A percentile compares a stretch with the other conserved stretches of the same genome.
Evolutionary conservation across 2,329 filamentous ascomycete genomes (phyloP).

Genomic region (Cercospora zeae-maydis): DNA sequence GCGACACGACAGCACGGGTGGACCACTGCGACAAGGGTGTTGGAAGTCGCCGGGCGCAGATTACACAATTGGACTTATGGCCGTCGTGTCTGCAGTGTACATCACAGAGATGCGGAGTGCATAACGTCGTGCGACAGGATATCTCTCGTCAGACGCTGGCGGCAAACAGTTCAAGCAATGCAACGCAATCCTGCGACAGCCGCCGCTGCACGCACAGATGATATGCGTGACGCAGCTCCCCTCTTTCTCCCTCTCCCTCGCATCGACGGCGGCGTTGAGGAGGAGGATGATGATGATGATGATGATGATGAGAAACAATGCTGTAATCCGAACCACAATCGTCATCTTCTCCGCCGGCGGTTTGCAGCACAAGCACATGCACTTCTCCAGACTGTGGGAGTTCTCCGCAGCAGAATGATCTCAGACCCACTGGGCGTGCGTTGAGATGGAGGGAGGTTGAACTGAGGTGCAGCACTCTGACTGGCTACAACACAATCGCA

Average conservation of each 20-base stretch:
- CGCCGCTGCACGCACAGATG: not conserved
- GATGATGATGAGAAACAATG: constrained; percentile 7
- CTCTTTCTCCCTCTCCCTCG: too few relatives aligned
- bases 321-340: constrained; percentile 2
- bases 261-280: too few relatives aligned
- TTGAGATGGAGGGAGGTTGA: constrained; percentile 11
- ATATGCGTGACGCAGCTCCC: not conserved
- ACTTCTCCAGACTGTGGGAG: constrained; percentile 2
- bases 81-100: not conserved
- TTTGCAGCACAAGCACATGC: not conserved
- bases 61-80: too few relatives aligned
- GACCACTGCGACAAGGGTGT: not conserved
- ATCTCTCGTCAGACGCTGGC: constrained; percentile 10
- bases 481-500: not conserved
- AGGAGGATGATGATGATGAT: too few relatives aligned
- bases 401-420: not conserved
- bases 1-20: constrained; percentile 14
- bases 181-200: not conserved
- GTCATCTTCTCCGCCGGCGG: not conserved
- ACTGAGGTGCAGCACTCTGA: not conserved
- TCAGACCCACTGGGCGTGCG: constrained; percentile 5
- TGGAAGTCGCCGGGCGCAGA: not conserved
- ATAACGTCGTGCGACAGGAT: constrained; percentile 15
- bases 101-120: constrained; percentile 19
- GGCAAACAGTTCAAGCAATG: constrained; percentile 10